These are phyloP conservation scores for Immersiella caudata DNA, from an alignment of 495 filamentous ascomycete genomes.

Conservation along the genomic window DNA sequence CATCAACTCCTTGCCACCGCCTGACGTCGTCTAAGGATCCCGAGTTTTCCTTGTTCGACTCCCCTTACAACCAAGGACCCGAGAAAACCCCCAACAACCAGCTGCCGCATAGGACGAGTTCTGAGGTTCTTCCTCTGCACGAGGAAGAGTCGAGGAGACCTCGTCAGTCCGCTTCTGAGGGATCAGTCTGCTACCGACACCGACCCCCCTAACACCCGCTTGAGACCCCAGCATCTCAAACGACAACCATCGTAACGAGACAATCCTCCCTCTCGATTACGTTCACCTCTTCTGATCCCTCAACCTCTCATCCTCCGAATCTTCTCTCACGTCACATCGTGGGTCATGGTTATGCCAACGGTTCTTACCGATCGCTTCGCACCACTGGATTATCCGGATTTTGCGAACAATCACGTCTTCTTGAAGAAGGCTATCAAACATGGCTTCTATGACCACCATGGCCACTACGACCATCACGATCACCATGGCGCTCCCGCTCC, in stretches of 20 bases:
- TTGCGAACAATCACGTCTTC: slow-evolving; percentile 51
- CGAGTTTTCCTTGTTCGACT: slow-evolving; percentile 55
- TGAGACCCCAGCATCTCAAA: slow-evolving; percentile 19
- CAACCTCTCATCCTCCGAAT: slow-evolving; percentile 9
- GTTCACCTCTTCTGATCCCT: slow-evolving; percentile 4
- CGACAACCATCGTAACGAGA: slow-evolving; percentile 4
- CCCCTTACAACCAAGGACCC: slow-evolving; percentile 58
- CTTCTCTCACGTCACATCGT: slow-evolving; percentile 31
- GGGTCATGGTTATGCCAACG: slow-evolving; percentile 61
- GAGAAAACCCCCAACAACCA: slow-evolving; percentile 63
- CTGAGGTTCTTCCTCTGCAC: slow-evolving; percentile 92
- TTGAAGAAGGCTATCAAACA: slow-evolving; percentile 41
- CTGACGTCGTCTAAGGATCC: slow-evolving; percentile 53
- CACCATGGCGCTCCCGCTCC: slow-evolving; percentile 32
- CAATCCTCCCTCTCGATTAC: background rate
- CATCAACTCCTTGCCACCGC: slow-evolving; percentile 59
- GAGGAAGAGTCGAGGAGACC: slow-evolving; percentile 93
- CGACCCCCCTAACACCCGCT: slow-evolving; percentile 79
- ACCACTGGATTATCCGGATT: slow-evolving; percentile 42
- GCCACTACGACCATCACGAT: slow-evolving; percentile 11
- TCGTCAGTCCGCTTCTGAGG: slow-evolving; percentile 74
- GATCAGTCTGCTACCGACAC: slow-evolving; percentile 76
- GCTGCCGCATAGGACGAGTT: slow-evolving; percentile 99
- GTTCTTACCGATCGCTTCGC: slow-evolving; percentile 49
- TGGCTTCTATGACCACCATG: slow-evolving; percentile 36